Evolutionary conservation across 352 stramenopile species (phyloP), one percentile per base, ranked within the genome.

Genomic region (Phytophthora sp.): DNA sequence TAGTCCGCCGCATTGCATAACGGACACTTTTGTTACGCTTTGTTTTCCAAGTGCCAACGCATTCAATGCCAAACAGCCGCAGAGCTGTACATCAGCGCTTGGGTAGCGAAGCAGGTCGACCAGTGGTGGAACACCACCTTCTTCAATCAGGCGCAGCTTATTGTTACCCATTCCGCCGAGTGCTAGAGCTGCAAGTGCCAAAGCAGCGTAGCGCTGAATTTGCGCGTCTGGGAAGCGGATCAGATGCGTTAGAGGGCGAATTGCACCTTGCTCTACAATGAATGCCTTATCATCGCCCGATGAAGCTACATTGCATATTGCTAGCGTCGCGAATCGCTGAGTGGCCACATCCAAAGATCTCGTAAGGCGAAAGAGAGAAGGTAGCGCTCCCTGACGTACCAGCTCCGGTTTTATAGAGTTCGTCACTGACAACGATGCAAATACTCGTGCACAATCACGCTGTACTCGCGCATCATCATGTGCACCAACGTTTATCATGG

Each of bases 251-350:
- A 99, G 82, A 13, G 97, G 89, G n/a, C 94, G 84, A 37, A 99
- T 79, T 12, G 83, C 88, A 3, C 94, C 95, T 62, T 98, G 77
- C 54, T 98, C 92, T 6, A 98, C 86, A 53, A 99, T 91, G 39
- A 75, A 77, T 24, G 66, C 83, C 76, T 97, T 98, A 82, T 96
- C 87, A 18, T 85, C 87, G 12, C 79, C 79, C 10, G 73, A 79
- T 27, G 79, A 67, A 52, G 80, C 77, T 4, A 99, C 67, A 66
- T 99, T 99, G 72, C 94, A 98, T 23, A 99, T 83, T 32, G 94
- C 90, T 5, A 99, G 81, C 2, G 95, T 97, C 18, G 95, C 90
- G 74, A 98, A 99, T 6, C 96, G 89, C 79, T 99, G 96, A 27
- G 88, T 98, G 21, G 82, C 84, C 7, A 88, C 84, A 62, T 99